These are phyloP conservation scores for Auriscalpium microsporum DNA, from an alignment of 768 basidiomycete species.

Conservation along the genomic window DNA sequence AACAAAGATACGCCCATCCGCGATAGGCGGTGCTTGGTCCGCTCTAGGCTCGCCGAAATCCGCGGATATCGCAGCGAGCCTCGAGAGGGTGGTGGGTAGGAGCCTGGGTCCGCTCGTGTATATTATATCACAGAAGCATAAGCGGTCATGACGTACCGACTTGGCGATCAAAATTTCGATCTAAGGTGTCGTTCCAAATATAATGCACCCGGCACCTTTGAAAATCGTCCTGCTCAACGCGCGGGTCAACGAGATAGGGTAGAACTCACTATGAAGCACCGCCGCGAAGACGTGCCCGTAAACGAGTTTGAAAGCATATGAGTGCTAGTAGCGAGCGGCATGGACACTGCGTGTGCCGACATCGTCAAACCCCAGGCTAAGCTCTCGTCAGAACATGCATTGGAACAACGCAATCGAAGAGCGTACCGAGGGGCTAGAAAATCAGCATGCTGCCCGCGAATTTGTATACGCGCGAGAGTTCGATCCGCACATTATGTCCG, in stretches of 20 bases:
- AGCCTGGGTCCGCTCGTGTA: too few relatives aligned
- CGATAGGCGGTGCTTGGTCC: neutral
- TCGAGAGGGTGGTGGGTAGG: too few relatives aligned
- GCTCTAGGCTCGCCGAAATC: too few relatives aligned
- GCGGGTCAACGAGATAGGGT: neutral
- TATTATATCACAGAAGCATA: neutral
- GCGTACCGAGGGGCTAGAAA: constrained; percentile 16
- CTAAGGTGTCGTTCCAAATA: neutral
- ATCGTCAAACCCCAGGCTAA: constrained; percentile 16
- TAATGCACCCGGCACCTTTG: neutral
- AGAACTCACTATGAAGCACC: neutral
- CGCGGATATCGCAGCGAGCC: too few relatives aligned
- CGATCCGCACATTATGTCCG: neutral
- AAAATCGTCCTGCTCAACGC: neutral
- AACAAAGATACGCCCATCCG: neutral
- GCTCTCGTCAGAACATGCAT: neutral
- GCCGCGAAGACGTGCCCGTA: neutral
- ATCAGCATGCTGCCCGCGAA: constrained; percentile 17
- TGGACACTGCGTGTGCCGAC: constrained; percentile 11
- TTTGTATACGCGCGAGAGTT: constrained; percentile 19
- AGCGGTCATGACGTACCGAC: neutral
- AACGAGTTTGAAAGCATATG: neutral
- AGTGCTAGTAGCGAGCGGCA: constrained; percentile 3
- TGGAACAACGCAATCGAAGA: too few relatives aligned
- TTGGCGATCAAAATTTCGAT: neutral